Base-by-base conservation (phyloP, 2,329 filamentous ascomycete genomes). In the Lizonia empirigonia region DNA sequence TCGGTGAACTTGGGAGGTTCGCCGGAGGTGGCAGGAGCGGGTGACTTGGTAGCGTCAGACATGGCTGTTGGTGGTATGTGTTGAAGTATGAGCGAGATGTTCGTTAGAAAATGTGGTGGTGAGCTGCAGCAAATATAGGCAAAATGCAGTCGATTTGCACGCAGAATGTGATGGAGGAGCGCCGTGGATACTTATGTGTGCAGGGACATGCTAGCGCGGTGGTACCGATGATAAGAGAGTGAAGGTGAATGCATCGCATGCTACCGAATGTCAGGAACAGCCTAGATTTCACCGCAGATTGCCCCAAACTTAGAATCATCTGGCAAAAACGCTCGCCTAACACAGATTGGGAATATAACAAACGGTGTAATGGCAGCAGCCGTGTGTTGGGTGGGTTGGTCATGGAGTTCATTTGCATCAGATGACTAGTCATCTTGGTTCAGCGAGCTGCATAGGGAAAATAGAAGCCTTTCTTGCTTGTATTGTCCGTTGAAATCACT, bases 1-100 rank as follows among this genome's bases (percentile, higher is more conserved):
- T 70, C 69, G 16, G 63, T 70, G 64, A 73, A 72, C 23, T 56
- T 44, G 33, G 60, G 45, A 20, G 50, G 27, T 26, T 46, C 37
- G n/a, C 50, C 30, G 35, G 27, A 29, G 13, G 27, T 38, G 35
- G 26, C 39, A 27, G 58, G 20, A 9, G 45, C 39, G 26, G 51
- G 38, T 19, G 56, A 46, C 18, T 44, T 58, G 5, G 53, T 50
- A 18, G 45, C 56, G 40, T 68, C 67, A 35, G 67, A 68, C 68
- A 71, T 71, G 50, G 13, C 57, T 36, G 16, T 15, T 39, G 42
- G 18, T 33, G 35, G 23, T 19, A 35, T n/a, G 33, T 33, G 36
- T n/a, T 23, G 33, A 27, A 29, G 19, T 23, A 34, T 40, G 37
- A 13, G 30, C 23, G 20, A 35, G 24, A 10, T 30, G 34, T n/a